These are phyloP conservation scores for Daldinia childiae DNA, from an alignment of 495 filamentous ascomycete genomes.

Conservation along the genomic window DNA sequence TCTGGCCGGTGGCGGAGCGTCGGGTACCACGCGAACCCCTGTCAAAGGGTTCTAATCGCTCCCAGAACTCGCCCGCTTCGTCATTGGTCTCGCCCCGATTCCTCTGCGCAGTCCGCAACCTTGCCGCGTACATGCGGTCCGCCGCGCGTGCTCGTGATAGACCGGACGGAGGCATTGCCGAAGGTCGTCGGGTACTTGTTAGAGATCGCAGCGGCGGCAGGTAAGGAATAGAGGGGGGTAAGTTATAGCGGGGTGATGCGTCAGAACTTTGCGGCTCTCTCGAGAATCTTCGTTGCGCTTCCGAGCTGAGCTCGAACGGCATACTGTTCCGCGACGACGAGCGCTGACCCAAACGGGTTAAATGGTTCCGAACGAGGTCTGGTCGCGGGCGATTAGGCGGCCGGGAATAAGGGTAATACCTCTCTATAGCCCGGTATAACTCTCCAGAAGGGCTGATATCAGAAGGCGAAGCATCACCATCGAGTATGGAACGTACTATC, in stretches of 20 bases:
- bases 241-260: constrained; percentile 34
- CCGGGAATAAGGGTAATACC: constrained; percentile 45
- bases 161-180: constrained; percentile 42
- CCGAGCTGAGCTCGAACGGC: constrained; percentile 50
- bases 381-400: constrained; percentile 30
- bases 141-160: constrained; percentile 44
- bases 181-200: constrained; percentile 42
- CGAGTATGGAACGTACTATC: constrained; percentile 51
- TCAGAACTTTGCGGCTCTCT: constrained; percentile 49
- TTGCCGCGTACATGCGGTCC: constrained; percentile 45
- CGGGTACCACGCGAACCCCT: constrained; percentile 22
- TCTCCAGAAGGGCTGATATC: constrained; percentile 54
- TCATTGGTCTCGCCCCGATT: constrained; percentile 21
- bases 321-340: constrained; percentile 45
- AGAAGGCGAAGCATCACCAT: constrained; percentile 49
- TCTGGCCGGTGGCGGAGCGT: constrained; percentile 21
- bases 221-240: constrained; percentile 41
- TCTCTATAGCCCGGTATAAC: constrained; percentile 56
- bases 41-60: constrained; percentile 24
- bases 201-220: constrained; percentile 56
- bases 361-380: constrained; percentile 34
- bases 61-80: constrained; percentile 35
- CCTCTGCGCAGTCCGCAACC: constrained; percentile 38
- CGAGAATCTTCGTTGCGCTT: constrained; percentile 49
- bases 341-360: constrained; percentile 22